Percentiles rank a stretch among this genome's conserved stretches.
phyloP scores from a whole-genome alignment of 352 stramenopile genomes.

The Elongisporangium undulatum region DNA sequence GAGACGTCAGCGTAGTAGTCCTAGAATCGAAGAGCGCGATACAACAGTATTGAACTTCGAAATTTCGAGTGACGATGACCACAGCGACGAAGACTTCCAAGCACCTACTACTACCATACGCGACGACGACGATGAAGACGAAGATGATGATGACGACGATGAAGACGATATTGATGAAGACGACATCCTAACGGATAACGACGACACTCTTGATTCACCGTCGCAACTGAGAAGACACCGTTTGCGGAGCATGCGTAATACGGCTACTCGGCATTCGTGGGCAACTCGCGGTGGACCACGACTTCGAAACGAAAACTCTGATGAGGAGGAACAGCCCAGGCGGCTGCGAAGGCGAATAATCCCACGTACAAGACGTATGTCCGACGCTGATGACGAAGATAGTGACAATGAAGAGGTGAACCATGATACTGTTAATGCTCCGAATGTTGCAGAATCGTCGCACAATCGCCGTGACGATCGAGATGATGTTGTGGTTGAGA shows the following conservation, averaged over 20 bases:
- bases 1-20: conserved; percentile 22
- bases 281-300: conserved; percentile 31
- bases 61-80: conserved; percentile 86
- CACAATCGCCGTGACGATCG: conserved; percentile 10
- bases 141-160: conserved; percentile 32
- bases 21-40: conserved; percentile 69
- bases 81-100: conserved; percentile 84
- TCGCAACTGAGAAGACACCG: conserved; percentile 32
- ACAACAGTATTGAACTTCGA: conserved; percentile 80
- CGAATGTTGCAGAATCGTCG: conserved; percentile 4
- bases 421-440: conserved; percentile 8
- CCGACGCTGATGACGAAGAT: conserved; percentile 4
- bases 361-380: not conserved
- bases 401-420: conserved; percentile 8
- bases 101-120: conserved; percentile 24
- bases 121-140: conserved; percentile 24
- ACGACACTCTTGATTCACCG: conserved; percentile 27
- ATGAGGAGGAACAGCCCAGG: conserved; percentile 15
- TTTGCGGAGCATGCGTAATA: conserved; percentile 17
- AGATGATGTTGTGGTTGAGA: conserved; percentile 66
- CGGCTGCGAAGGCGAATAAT: conserved; percentile 22
- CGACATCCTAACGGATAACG: conserved; percentile 45
- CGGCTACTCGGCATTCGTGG: not conserved
- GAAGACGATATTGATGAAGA: conserved; percentile 51
- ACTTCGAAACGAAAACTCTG: conserved; percentile 13